Base-by-base conservation (phyloP, 768 basidiomycete species). In the Kondoa malvinella region DNA sequence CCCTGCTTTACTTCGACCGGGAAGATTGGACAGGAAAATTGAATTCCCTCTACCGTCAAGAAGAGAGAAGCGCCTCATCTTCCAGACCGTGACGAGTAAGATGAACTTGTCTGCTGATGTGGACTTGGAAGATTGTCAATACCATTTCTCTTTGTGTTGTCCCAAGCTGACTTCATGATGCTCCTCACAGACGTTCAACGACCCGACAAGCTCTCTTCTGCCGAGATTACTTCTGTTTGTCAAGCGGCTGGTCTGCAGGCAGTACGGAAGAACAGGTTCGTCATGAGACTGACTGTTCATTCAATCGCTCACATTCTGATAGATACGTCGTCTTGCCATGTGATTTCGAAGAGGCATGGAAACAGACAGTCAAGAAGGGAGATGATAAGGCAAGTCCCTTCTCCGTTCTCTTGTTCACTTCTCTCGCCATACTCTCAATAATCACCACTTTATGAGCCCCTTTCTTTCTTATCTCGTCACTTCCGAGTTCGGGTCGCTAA, bases 281-380 rank as follows among this genome's bases (percentile, higher is more conserved):
- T 31, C 32, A 31, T 64, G 29, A 63, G 34, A 50, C 21, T 15
- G n/a, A 30, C 25, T 1, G 16, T 26, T 56, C 17, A 2, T 3
- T 65, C 26, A 68, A 63, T 72, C 92, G 92, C 92, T 72, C 94
- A 97, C 17, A 86, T 94, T 68, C 96, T 96, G 81, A 97, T 78
- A 87, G 94, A 58, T 99, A 99, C 79, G 84, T 99, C 59, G 92
- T 99, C 75, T 80, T 97, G 26, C 94, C 95, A 0, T 84, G 87
- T 16, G 95, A 99, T 82, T 97, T 99, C 74, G 95, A 99, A 77
- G 94, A 97, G 78, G 92, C 92, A 76, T 99, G 92, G 92, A 97
- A 96, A 83, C 92, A 91, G 87, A 88, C 86, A 34, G 90, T 97
- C 84, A 97, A 96, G 82, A 84, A 88, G 74, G 83, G 84, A 56